Conservation (phyloP, 768 basidiomycete species). For the Panus rudis region DNA sequence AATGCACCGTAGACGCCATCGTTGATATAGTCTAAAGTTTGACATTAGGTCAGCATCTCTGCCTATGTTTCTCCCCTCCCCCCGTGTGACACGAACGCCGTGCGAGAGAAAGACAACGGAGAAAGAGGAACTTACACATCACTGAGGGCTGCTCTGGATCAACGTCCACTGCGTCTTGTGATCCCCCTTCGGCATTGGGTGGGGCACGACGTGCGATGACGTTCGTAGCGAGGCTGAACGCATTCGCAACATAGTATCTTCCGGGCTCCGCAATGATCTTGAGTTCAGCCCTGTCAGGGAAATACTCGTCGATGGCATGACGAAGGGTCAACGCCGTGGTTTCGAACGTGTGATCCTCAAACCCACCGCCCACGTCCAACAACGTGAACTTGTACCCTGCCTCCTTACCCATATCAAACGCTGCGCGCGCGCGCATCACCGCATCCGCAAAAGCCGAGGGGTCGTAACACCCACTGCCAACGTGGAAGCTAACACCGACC, state of each 20-base stretch:
- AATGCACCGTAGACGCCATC: slow-evolving; percentile 98
- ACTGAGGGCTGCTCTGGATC: slow-evolving; percentile 46
- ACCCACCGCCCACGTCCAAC: slow-evolving; percentile 94
- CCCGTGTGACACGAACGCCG: too few species aligned
- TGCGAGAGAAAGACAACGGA: background rate
- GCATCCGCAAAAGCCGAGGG: slow-evolving; percentile 87
- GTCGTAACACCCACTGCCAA: slow-evolving; percentile 95
- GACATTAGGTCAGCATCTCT: background rate
- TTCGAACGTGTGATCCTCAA: slow-evolving; percentile 85
- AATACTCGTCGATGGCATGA: slow-evolving; percentile 67
- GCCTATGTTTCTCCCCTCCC: too few species aligned
- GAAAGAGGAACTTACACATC: slow-evolving; percentile 75
- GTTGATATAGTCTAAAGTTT: slow-evolving; percentile 86
- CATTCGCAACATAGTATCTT: slow-evolving; percentile 85
- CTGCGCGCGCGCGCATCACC: slow-evolving; percentile 69
- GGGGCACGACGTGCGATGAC: slow-evolving; percentile 84
- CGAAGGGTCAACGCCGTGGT: slow-evolving; percentile 64
- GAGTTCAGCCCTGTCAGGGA: slow-evolving; percentile 65
- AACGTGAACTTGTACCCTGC: slow-evolving; percentile 78
- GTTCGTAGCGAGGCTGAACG: slow-evolving; percentile 88
- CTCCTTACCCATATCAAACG: slow-evolving; percentile 81
- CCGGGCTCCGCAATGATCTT: slow-evolving; percentile 95
- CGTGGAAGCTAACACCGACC: slow-evolving; percentile 95
- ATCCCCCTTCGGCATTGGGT: slow-evolving; percentile 28
- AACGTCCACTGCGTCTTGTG: slow-evolving; percentile 15